Conservation (phyloP, 441 rosid genomes). For the Syzygium syzygioides region DNA sequence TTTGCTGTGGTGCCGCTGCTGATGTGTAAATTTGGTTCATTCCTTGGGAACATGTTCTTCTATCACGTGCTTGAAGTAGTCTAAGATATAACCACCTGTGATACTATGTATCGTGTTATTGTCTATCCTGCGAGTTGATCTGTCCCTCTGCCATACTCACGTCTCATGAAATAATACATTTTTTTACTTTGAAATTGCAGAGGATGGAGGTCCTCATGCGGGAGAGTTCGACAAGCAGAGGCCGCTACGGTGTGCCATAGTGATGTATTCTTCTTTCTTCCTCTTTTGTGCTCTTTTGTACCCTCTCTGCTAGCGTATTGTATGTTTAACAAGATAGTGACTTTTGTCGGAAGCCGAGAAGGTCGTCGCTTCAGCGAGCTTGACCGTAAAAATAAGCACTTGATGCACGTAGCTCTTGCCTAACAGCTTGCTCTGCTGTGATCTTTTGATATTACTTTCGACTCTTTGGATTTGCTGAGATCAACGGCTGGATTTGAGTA, state of each 20-base stretch:
- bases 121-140: not conserved
- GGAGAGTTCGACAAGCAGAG: not conserved
- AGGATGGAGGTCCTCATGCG: not conserved
- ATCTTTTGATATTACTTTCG: not conserved
- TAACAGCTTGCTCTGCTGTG: not conserved
- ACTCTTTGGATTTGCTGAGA: not conserved
- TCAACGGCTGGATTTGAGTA: not conserved
- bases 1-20: not conserved
- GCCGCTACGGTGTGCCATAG: not conserved
- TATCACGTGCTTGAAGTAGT: not conserved
- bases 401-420: not conserved
- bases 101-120: not conserved
- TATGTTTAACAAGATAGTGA: too few species aligned
- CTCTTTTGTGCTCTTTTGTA: not conserved
- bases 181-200: not conserved
- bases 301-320: too few species aligned
- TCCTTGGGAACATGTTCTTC: not conserved
- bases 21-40: too few species aligned
- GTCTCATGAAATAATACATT: not conserved
- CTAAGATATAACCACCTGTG: not conserved
- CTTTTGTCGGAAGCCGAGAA: too few species aligned
- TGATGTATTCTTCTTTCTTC: too few species aligned
- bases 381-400: not conserved
- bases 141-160: not conserved
- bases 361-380: not conserved